These are phyloP conservation scores for Trichosanthes truncata DNA, from an alignment of 306 rosid genomes.

Conservation along the genomic window DNA sequence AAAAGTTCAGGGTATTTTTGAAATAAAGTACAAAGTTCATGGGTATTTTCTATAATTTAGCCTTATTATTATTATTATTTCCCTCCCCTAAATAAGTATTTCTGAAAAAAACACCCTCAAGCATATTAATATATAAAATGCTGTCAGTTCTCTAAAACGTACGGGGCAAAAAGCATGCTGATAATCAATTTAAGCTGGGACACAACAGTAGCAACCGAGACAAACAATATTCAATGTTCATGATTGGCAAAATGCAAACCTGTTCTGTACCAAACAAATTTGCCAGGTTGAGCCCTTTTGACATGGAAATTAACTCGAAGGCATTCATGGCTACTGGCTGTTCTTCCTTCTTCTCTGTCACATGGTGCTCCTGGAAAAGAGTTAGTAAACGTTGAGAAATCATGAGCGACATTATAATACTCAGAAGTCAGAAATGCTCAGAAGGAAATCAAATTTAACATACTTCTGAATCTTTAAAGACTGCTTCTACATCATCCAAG, in stretches of 20 bases:
- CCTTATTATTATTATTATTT: neutral
- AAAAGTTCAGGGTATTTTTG: no score
- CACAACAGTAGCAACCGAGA: neutral
- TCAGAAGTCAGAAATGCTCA: neutral
- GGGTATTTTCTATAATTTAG: no score
- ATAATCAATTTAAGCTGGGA: neutral
- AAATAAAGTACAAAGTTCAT: no score
- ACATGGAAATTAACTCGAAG: constrained; percentile 90
- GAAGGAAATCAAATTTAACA: constrained; percentile 20
- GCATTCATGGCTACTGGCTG: constrained; percentile 92
- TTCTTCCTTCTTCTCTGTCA: constrained; percentile 89
- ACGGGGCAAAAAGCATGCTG: neutral
- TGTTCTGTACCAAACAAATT: constrained; percentile 86
- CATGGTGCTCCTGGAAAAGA: constrained; percentile 77
- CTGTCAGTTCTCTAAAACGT: neutral
- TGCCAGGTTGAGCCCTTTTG: constrained; percentile 86
- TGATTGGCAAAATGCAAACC: constrained; percentile 28
- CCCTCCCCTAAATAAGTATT: neutral
- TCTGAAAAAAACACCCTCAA: neutral
- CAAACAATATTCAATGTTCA: neutral
- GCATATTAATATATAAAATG: neutral
- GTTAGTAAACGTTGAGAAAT: constrained; percentile 7
- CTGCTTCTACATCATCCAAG: constrained; percentile 95
- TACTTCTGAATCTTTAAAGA: constrained; percentile 89
- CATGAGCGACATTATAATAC: neutral